These are phyloP conservation scores for Ceratobasidium papillatum DNA, from an alignment of 1,284 basidiomycete species.

Conservation along the genomic window DNA sequence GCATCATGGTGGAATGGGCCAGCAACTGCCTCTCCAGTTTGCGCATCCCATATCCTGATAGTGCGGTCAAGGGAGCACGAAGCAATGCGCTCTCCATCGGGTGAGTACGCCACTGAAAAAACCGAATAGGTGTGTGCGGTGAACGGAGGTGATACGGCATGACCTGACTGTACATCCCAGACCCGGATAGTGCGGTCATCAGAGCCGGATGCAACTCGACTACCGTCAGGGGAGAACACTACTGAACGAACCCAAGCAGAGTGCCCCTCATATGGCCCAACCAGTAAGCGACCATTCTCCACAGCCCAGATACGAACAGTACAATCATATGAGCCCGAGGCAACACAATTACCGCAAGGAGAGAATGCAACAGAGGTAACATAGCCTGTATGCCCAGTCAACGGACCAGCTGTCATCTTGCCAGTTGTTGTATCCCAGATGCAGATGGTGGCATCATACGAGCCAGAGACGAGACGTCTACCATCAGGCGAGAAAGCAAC, in stretches of 20 bases:
- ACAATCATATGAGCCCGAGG: conserved; percentile 6
- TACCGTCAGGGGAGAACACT: conserved; percentile 30
- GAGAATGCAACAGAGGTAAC: conserved; percentile 27
- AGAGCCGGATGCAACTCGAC: conserved; percentile 23
- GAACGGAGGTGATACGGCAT: neutral
- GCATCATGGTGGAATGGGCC: neutral
- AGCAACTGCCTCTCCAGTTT: conserved; percentile 45
- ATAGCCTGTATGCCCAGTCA: conserved; percentile 10
- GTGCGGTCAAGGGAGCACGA: conserved; percentile 50
- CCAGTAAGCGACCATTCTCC: neutral
- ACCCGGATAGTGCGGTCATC: conserved; percentile 16
- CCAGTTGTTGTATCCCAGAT: neutral
- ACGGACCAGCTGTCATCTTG: neutral
- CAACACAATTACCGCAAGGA: conserved; percentile 12
- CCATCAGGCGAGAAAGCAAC: conserved; percentile 1
- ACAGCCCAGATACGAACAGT: conserved; percentile 25
- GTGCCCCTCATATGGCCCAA: conserved; percentile 7
- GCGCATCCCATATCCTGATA: conserved; percentile 56
- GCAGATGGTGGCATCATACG: neutral
- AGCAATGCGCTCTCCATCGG: conserved; percentile 3
- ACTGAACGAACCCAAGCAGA: neutral
- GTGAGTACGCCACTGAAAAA: conserved; percentile 3
- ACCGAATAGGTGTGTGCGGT: neutral
- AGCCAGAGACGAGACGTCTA: neutral
- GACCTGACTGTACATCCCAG: conserved; percentile 19